Conservation (phyloP, 1,139 yeast genomes). For the Zygoascus hellenicus region DNA sequence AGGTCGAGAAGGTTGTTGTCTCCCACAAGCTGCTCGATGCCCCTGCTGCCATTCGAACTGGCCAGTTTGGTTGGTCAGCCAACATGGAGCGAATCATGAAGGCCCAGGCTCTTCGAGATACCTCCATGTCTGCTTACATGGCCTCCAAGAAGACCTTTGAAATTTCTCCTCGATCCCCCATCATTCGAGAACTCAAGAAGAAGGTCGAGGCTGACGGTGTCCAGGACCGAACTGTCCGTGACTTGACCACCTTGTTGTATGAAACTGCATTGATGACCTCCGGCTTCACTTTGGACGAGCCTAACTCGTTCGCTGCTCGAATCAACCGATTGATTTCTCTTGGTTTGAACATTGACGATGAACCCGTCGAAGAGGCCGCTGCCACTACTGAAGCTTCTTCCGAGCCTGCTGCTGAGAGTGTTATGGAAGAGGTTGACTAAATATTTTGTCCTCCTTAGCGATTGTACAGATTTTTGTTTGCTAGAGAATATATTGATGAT, state of each 20-base stretch:
- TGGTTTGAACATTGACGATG: slow-evolving; percentile 97
- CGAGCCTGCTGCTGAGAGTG: slow-evolving; percentile 70
- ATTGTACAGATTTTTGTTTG: neutral
- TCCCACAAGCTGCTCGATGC: slow-evolving; percentile 97
- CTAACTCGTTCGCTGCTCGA: slow-evolving; percentile 94
- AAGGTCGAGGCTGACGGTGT: slow-evolving; percentile 97
- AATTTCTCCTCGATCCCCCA: slow-evolving; percentile 94
- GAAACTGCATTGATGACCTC: slow-evolving; percentile 98
- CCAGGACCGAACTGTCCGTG: slow-evolving; percentile 97
- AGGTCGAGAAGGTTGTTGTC: slow-evolving; percentile 98
- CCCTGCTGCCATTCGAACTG: slow-evolving; percentile 99
- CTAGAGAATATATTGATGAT: neutral
- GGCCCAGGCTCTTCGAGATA: slow-evolving; percentile 99
- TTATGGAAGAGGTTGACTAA: slow-evolving; percentile 99
- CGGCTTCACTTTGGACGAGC: slow-evolving; percentile 98
- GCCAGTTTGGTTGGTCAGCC: slow-evolving; percentile 99
- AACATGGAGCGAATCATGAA: slow-evolving; percentile 99
- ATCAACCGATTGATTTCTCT: slow-evolving; percentile 96
- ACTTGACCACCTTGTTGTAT: slow-evolving; percentile 89
- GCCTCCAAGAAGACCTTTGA: slow-evolving; percentile 98
- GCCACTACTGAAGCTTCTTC: slow-evolving; percentile 47
- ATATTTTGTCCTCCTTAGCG: slow-evolving; percentile 3
- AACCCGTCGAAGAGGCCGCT: slow-evolving; percentile 52
- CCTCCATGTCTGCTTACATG: slow-evolving; percentile 99
- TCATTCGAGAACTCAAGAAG: slow-evolving; percentile 89